Base-by-base conservation (phyloP, 2,329 filamentous ascomycete species). In the Botrytis fabae region DNA sequence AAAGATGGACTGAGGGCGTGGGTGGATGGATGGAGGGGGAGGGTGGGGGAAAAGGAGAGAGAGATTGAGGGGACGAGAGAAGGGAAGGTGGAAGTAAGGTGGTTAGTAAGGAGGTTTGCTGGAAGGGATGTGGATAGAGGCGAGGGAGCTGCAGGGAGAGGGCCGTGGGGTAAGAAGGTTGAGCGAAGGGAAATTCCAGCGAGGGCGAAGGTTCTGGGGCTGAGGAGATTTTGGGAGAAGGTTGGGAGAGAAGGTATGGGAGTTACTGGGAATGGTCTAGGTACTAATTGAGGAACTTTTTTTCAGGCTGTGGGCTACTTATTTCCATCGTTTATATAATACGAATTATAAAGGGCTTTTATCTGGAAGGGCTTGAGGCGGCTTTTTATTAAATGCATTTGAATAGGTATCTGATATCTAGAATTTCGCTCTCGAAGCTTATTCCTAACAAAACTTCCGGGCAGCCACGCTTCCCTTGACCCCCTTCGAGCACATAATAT, bases 211-310 rank as follows among this genome's bases (percentile, higher is more conserved):
- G 90, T 92, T 10, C 88, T 89, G 85, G 85, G 87, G 35, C 80
- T 93, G 73, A 86, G 86, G 78, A 84, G 85, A 74, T 92, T 91
- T 78, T 93, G 90, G 90, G 91, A 93, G 81, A 84, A 85, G 35
- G 83, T 92, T 48, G 84, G 85, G 2, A 77, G 76, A 61, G 80
- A 79, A 20, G 75, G 75, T 4, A 54, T 54, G 38, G 68, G 54
- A 9, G 20, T 14, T 10, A 42, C 22, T 48, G 40, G 44, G 20
- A 42, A 48, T 65, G 20, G 8, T 25, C n/a, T 61, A 14, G 51
- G 40, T 38, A 8, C 54, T 20, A 28, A 22, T n/a, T 70, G 22
- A 63, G 9, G 7, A 51, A 22, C 7, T 25, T 2, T 40, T 28
- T 63, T 22, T 3, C 12, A 7, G 35, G 32, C 28, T 22, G 4